Base-by-base conservation (phyloP, 2,329 filamentous ascomycete genomes). In the Immersiporthe knoxdaviesiana region DNA sequence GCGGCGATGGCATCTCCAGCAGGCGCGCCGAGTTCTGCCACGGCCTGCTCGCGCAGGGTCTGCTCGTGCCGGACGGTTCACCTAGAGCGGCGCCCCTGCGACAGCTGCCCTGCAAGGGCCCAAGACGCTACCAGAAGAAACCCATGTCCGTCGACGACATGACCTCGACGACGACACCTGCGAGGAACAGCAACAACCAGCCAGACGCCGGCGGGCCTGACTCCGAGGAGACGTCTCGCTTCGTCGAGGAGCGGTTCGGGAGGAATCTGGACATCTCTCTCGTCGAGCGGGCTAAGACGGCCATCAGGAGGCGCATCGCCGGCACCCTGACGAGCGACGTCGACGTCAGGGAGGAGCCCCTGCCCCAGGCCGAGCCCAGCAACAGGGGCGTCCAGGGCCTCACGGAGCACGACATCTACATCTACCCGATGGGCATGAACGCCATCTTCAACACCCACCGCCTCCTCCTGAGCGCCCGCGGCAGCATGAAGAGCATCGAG, bases 231-330 rank as follows among this genome's bases (percentile, higher is more conserved):
- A 91, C 90, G 71, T 88, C 86, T 3, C 88, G 90, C 44, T 98
- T 97, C 74, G 88, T 99, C 1, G 96, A 99, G 79, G 94, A 98
- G 80, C 89, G 96, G 1, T 99, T 97, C 77, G 96, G 96, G 18
- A 88, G 96, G 60, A 98, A 98, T 74, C 84, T 99, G 56, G 92
- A 94, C 75, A 82, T 94, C 10, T 90, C 90, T 1, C 87, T 97
- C 69, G 91, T 94, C 3, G 85, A 89, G 58, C 91, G 93, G 72
- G 96, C 96, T 56, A 97, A 93, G 77, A 86, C 92, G 18, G 96
- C 95, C 44, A 93, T 98, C 73, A 87, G 90, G 71, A 89, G 92
- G 73, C 90, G 96, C 65, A 98, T 99, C 76, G 93, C 94, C 14
- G 96, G 95, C 18, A 93, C 93, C 1, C 81, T 98, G 68, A 91